phyloP scores from a whole-genome alignment of 371 early-diverging fungal species.

The Rozella allomycis region DNA sequence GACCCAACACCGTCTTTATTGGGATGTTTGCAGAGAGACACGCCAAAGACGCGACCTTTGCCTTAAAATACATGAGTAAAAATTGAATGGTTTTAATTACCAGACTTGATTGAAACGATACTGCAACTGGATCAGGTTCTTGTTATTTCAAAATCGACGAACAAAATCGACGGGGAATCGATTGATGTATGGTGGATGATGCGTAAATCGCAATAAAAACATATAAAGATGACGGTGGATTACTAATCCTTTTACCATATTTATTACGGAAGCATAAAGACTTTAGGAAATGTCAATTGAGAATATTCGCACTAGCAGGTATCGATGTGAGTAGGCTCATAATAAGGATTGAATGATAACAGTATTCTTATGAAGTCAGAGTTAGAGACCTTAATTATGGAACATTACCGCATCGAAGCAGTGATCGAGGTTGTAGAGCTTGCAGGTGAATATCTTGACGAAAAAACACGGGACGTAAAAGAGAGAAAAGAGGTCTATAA shows the following conservation, averaged over 20 bases:
- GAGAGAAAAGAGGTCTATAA: conserved; percentile 3
- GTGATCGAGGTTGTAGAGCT: conserved; percentile 8
- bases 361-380: conserved; percentile 4
- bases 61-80: no score
- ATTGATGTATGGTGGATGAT: conserved; percentile 13
- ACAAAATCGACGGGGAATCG: conserved; percentile 1
- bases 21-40: no score
- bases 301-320: conserved; percentile 13
- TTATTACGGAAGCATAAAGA: conserved; percentile 7
- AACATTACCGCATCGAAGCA: conserved; percentile 9
- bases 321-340: no score
- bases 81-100: no score
- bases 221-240: conserved; percentile 13
- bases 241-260: conserved; percentile 9
- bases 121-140: no score
- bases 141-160: no score
- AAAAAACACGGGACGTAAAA: conserved; percentile 5
- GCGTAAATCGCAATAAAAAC: no score
- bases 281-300: conserved; percentile 7
- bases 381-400: conserved; percentile 3
- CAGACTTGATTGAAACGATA: no score
- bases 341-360: conserved; percentile 6
- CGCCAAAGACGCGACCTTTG: no score
- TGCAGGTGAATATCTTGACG: conserved; percentile 5
- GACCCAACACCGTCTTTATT: conserved; percentile 14